These are phyloP conservation scores for Colletotrichum euphorbiae DNA, from an alignment of 2,329 filamentous ascomycete species.

Conservation along the genomic window DNA sequence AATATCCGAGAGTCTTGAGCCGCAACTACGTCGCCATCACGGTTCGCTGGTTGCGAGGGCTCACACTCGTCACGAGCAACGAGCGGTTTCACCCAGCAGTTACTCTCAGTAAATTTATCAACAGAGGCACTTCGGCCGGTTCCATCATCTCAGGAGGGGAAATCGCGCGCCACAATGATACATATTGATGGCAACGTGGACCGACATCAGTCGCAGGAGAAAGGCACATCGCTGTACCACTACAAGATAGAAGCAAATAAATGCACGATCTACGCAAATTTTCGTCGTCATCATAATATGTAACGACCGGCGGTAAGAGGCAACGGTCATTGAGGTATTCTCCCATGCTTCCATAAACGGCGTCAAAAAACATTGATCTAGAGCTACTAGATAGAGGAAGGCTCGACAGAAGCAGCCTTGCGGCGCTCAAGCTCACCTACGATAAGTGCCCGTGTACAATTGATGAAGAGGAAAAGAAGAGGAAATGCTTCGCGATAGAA, in stretches of 20 bases:
- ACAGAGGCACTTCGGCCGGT: too few relatives aligned
- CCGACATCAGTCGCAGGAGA: neutral
- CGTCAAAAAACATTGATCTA: conserved; percentile 65
- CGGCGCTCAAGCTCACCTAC: conserved; percentile 73
- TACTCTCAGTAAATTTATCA: too few relatives aligned
- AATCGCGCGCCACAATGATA: too few relatives aligned
- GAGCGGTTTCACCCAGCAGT: too few relatives aligned
- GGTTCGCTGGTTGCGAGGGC: too few relatives aligned
- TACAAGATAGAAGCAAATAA: neutral
- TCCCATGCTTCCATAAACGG: conserved; percentile 80
- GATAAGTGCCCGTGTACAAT: conserved; percentile 80
- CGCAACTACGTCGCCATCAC: too few relatives aligned
- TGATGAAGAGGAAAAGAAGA: conserved; percentile 58
- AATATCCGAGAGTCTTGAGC: too few relatives aligned
- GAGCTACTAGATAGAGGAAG: conserved; percentile 79
- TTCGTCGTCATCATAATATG: conserved; percentile 54
- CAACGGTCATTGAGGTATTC: conserved; percentile 71
- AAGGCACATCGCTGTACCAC: neutral
- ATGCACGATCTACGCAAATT: neutral
- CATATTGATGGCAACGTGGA: neutral
- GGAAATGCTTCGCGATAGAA: conserved; percentile 41
- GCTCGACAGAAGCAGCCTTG: conserved; percentile 66
- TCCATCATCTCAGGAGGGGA: too few relatives aligned
- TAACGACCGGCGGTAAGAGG: conserved; percentile 82
- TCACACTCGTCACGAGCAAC: too few relatives aligned